These are phyloP conservation scores for Panellus pusillus DNA, from an alignment of 768 basidiomycete genomes.

Conservation along the genomic window DNA sequence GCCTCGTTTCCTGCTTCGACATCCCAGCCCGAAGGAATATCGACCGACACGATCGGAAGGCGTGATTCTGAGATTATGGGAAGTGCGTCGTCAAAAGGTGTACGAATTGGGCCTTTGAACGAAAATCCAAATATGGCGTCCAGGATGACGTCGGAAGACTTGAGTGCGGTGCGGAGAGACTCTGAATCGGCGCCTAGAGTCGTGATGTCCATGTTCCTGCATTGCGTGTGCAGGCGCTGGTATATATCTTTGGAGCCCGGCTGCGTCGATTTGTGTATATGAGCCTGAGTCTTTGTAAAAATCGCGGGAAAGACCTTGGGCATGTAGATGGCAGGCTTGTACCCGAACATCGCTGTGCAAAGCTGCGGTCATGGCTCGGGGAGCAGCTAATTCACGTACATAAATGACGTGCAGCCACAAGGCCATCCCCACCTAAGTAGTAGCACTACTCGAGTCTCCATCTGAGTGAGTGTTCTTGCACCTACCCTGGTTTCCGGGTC, in stretches of 20 bases:
- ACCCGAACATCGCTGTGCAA: conserved; percentile 82
- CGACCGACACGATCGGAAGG: conserved; percentile 88
- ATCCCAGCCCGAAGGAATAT: conserved; percentile 97
- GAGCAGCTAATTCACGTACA: conserved; percentile 43
- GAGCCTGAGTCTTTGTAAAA: background rate
- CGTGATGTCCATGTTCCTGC: conserved; percentile 83
- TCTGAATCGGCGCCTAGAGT: conserved; percentile 54
- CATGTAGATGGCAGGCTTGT: conserved; percentile 85
- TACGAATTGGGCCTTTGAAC: conserved; percentile 85
- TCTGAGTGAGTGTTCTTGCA: background rate
- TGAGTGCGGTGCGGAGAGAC: conserved; percentile 49
- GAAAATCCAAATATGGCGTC: conserved; percentile 99
- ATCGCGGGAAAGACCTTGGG: conserved; percentile 67
- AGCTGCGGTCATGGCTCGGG: background rate
- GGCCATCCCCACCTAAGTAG: conserved; percentile 82
- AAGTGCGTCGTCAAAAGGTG: conserved; percentile 82
- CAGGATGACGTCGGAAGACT: conserved; percentile 76
- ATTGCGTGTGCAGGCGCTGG: conserved; percentile 82
- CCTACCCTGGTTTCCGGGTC: conserved; percentile 90
- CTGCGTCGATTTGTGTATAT: conserved; percentile 37
- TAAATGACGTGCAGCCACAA: conserved; percentile 94
- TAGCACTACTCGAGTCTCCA: background rate
- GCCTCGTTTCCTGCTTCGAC: conserved; percentile 73
- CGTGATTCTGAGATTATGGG: conserved; percentile 59
- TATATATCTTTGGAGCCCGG: conserved; percentile 94